These are phyloP conservation scores for Vaucheria bursata DNA, from an alignment of 352 stramenopile genomes.

Conservation along the genomic window DNA sequence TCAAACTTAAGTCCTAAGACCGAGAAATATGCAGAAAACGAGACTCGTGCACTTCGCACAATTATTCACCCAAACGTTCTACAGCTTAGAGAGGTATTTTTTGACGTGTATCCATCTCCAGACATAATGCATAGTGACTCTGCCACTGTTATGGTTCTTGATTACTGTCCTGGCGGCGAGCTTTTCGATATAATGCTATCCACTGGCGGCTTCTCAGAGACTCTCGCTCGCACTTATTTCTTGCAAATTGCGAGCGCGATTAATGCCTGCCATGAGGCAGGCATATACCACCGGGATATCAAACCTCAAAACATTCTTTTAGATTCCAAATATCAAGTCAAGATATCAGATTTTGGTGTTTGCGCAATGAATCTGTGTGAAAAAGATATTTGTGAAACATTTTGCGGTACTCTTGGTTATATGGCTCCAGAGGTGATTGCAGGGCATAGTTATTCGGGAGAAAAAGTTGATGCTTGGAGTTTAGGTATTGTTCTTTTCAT, in stretches of 20 bases:
- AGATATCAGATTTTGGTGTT: constrained; percentile 37
- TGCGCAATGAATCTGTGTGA: neutral
- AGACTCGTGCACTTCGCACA: constrained; percentile 37
- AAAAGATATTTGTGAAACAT: constrained; percentile 46
- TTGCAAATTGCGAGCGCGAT: constrained; percentile 67
- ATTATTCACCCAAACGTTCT: constrained; percentile 17
- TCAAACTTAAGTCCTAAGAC: neutral
- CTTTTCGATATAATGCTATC: constrained; percentile 82
- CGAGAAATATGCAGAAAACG: constrained; percentile 9
- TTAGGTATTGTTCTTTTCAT: constrained; percentile 78
- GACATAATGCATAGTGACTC: neutral
- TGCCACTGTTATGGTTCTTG: constrained; percentile 64
- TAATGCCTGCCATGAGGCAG: constrained; percentile 52
- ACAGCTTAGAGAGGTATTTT: constrained; percentile 24
- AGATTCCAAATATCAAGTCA: constrained; percentile 25
- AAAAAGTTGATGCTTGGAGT: constrained; percentile 71
- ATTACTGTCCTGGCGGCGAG: constrained; percentile 65
- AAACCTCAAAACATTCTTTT: constrained; percentile 27
- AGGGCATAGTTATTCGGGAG: constrained; percentile 64
- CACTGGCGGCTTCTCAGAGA: constrained; percentile 72
- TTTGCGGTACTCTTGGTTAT: constrained; percentile 73
- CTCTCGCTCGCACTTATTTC: constrained; percentile 68
- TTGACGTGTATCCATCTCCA: constrained; percentile 3
- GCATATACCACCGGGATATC: neutral
- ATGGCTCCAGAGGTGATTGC: constrained; percentile 77